A percentile compares a stretch with the other conserved stretches of the same genome.
phyloP scores from a whole-genome alignment of 2,329 filamentous ascomycete genomes.

The Aplosporella prunicola region DNA sequence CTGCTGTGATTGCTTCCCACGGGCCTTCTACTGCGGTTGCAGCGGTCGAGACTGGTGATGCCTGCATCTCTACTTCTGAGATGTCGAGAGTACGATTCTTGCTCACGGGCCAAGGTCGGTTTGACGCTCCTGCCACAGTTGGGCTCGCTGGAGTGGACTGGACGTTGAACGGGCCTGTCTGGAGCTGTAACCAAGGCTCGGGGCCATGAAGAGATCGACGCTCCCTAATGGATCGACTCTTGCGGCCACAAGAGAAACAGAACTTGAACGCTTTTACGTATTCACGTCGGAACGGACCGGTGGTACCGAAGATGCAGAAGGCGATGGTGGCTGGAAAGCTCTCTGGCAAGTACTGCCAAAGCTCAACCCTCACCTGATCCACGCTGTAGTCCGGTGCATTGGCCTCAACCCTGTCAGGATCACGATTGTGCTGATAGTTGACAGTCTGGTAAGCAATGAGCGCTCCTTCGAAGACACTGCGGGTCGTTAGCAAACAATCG shows the following conservation, averaged over 20 bases:
- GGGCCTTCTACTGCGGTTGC: too few relatives aligned
- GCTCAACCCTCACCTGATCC: conserved; percentile 3
- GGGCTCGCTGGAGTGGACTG: too few relatives aligned
- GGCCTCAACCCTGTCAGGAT: not conserved
- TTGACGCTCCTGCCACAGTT: too few relatives aligned
- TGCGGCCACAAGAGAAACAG: not conserved
- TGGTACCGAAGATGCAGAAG: conserved; percentile 7
- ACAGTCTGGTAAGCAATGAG: conserved; percentile 5
- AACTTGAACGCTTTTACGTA: not conserved
- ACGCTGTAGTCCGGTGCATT: not conserved
- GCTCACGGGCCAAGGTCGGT: too few relatives aligned
- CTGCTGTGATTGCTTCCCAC: too few relatives aligned
- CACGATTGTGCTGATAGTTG: conserved; percentile 4
- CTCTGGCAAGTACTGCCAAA: conserved; percentile 5
- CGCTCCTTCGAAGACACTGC: conserved; percentile 3
- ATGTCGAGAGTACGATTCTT: too few relatives aligned
- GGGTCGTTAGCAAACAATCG: not conserved
- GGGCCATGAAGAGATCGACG: too few relatives aligned
- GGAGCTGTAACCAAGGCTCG: too few relatives aligned
- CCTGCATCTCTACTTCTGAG: too few relatives aligned
- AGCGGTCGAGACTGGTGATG: too few relatives aligned
- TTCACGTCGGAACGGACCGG: conserved; percentile 1
- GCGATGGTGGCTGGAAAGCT: conserved; percentile 3
- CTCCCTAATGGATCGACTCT: too few relatives aligned
- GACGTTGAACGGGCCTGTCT: too few relatives aligned